Conservation (phyloP, 176 grass and related monocot genomes). For the Carex littledalei region DNA sequence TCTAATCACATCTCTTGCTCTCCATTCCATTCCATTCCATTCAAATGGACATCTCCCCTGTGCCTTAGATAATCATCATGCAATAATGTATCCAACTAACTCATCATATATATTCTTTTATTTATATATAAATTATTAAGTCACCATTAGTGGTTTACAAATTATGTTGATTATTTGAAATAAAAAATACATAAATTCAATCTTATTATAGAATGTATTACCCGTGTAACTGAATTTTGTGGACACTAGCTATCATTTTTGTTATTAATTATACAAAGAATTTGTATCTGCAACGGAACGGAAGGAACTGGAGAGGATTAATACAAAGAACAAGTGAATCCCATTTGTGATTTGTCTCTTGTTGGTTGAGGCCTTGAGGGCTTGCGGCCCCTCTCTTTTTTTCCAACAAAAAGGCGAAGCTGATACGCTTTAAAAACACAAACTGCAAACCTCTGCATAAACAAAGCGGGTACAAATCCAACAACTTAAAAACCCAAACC, state of each 20-base stretch:
- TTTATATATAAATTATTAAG: no score
- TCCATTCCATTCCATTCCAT: not conserved
- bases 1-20: not conserved
- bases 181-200: no score
- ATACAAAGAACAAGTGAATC: not conserved
- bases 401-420: not conserved
- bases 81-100: no score
- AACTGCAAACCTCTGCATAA: not conserved
- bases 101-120: no score
- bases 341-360: slow-evolving; percentile 27
- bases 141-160: no score
- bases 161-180: no score
- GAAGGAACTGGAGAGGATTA: slow-evolving; percentile 3
- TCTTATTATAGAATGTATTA: no score
- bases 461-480: slow-evolving; percentile 2
- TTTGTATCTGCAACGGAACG: not conserved
- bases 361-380: not conserved
- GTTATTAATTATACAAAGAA: no score
- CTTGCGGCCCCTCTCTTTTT: not conserved
- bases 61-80: no score
- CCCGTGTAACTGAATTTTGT: no score
- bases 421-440: not conserved
- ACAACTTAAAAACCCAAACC: not conserved
- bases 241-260: no score
- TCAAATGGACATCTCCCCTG: not conserved